Evolutionary conservation across 2,329 filamentous ascomycete species (phyloP).

Genomic region (Colletotrichum lupini): DNA sequence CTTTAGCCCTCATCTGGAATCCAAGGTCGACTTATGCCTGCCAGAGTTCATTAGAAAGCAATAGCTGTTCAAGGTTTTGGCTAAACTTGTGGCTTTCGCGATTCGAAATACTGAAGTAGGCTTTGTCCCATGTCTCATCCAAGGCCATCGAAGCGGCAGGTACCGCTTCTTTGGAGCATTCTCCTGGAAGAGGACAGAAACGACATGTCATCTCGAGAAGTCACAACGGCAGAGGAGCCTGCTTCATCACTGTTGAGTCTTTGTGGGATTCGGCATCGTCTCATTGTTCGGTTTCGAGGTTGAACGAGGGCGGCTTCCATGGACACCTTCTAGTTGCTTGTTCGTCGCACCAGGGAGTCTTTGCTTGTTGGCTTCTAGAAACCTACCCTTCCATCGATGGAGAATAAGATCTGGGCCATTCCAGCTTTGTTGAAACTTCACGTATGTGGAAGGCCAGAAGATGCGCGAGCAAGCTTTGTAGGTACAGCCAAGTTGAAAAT

Average conservation of each 20-base stretch:
- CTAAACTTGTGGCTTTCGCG: not conserved
- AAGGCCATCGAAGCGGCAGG: not conserved
- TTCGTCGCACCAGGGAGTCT: not conserved
- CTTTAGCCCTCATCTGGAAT: not conserved
- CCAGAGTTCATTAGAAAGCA: not conserved
- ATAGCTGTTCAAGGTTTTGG: not conserved
- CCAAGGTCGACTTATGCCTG: not conserved
- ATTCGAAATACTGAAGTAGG: not conserved
- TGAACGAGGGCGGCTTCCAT: not conserved
- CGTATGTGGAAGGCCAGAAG: not conserved
- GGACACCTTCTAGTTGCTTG: not conserved
- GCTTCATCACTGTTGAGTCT: not conserved
- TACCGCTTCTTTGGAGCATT: not conserved
- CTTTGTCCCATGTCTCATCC: not conserved
- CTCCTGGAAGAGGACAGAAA: not conserved
- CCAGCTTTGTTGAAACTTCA: not conserved
- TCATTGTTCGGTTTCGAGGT: not conserved
- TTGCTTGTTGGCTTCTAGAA: not conserved
- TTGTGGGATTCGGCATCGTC: not conserved
- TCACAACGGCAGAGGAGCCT: not conserved
- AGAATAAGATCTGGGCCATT: not conserved
- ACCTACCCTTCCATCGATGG: not conserved
- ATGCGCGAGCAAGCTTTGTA: not conserved
- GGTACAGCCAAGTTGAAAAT: not conserved
- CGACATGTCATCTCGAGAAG: too few species aligned